These are phyloP conservation scores for Platanthera guangdongensis DNA, from an alignment of 106 monocot genomes.

Conservation along the genomic window DNA sequence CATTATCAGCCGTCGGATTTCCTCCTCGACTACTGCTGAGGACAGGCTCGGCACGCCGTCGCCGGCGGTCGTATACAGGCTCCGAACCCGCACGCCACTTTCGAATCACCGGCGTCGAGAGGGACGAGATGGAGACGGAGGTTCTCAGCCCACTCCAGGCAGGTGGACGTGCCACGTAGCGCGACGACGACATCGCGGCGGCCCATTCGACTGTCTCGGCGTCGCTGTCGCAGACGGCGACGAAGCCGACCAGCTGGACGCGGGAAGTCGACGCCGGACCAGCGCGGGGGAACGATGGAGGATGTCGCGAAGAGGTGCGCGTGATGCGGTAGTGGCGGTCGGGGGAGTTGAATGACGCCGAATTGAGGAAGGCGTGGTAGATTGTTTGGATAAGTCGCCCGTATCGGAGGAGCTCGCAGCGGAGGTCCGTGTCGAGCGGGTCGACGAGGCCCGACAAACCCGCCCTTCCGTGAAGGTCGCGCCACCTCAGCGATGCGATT, in stretches of 20 bases:
- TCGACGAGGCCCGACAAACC: conserved; percentile 67
- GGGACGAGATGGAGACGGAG: conserved; percentile 42
- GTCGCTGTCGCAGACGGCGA: conserved; percentile 27
- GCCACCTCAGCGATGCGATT: conserved; percentile 50
- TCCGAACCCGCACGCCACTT: conserved; percentile 52
- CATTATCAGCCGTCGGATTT: conserved; percentile 32
- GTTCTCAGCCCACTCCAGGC: conserved; percentile 80
- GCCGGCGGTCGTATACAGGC: conserved; percentile 40
- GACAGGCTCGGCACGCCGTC: conserved; percentile 19
- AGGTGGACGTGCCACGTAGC: conserved; percentile 28
- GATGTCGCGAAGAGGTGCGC: conserved; percentile 62
- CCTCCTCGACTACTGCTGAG: conserved; percentile 16
- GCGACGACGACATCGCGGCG: conserved; percentile 8
- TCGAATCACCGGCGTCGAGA: conserved; percentile 4
- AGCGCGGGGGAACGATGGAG: conserved; percentile 34
- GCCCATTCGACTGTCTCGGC: conserved; percentile 17
- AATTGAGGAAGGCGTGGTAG: conserved; percentile 25
- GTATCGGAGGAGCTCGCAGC: conserved; percentile 72
- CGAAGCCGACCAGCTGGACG: conserved; percentile 28
- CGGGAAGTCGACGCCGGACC: background rate
- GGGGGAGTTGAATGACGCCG: conserved; percentile 29
- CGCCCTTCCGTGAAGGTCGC: conserved; percentile 42
- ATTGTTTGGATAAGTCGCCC: conserved; percentile 59
- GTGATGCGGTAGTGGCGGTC: conserved; percentile 30
- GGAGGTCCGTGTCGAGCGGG: conserved; percentile 65